These are phyloP conservation scores for Populus nigra DNA, from an alignment of 345 rosid genomes.

Conservation along the genomic window DNA sequence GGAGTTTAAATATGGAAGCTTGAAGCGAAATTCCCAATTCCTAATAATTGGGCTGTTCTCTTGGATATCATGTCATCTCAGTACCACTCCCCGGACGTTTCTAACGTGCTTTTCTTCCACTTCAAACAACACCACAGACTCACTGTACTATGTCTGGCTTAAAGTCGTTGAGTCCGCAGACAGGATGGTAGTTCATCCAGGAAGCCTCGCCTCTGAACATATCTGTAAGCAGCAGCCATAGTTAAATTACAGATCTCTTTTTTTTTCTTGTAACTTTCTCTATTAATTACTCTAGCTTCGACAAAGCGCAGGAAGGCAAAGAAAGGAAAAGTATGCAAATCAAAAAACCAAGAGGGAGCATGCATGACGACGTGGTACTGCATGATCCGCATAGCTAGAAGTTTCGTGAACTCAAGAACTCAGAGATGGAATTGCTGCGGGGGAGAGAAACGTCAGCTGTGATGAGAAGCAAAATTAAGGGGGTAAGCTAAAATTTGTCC, in stretches of 20 bases:
- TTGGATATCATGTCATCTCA: too few species aligned
- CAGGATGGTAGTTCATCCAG: neutral
- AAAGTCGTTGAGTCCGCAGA: neutral
- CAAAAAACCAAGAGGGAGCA: too few species aligned
- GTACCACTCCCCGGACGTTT: too few species aligned
- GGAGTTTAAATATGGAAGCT: too few species aligned
- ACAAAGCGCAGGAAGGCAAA: neutral
- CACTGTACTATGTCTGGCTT: neutral
- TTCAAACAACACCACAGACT: too few species aligned
- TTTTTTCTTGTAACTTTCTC: neutral
- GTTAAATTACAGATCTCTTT: neutral
- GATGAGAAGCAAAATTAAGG: too few species aligned
- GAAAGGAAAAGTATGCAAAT: too few species aligned
- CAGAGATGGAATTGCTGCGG: neutral
- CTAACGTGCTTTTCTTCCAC: too few species aligned
- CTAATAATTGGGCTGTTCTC: too few species aligned
- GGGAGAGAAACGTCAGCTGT: neutral
- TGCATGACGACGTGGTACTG: neutral
- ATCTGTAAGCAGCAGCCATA: neutral
- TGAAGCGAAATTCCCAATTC: too few species aligned
- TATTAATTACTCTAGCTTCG: neutral
- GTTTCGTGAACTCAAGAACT: neutral
- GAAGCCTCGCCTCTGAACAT: neutral
- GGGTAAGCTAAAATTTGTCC: neutral
- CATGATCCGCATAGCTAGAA: neutral